These are phyloP conservation scores for Ascochyta lentis DNA, from an alignment of 2,329 filamentous ascomycete genomes.

Conservation along the genomic window DNA sequence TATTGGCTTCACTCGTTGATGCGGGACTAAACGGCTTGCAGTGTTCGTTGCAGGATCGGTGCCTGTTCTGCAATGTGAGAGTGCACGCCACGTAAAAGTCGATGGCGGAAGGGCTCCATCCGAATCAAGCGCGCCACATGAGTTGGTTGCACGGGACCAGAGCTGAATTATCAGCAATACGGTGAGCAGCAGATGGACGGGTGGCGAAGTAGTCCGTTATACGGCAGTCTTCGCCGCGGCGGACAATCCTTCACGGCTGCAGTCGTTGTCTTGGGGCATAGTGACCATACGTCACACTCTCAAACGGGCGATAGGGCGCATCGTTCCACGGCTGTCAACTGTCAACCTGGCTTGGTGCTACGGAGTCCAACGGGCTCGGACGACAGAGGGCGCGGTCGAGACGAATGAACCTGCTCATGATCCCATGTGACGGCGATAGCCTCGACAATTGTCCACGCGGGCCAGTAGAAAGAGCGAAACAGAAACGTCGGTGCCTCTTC, in stretches of 20 bases:
- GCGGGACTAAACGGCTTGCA: neutral
- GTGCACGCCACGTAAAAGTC: neutral
- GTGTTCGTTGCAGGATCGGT: neutral
- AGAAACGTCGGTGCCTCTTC: constrained; percentile 16
- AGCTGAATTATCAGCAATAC: neutral
- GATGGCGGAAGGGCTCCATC: neutral
- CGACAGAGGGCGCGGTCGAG: neutral
- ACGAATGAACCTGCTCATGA: neutral
- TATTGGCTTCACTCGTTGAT: neutral
- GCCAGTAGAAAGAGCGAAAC: constrained; percentile 15
- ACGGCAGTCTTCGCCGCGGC: neutral
- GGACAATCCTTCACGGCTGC: neutral
- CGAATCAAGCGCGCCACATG: neutral
- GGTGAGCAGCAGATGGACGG: neutral
- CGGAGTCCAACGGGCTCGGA: constrained; percentile 3
- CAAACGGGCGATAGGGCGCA: neutral
- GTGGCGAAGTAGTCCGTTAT: neutral
- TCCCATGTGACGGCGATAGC: constrained; percentile 13
- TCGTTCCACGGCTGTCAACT: constrained; percentile 27
- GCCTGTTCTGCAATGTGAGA: neutral
- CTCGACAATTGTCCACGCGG: constrained; percentile 10
- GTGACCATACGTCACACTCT: neutral
- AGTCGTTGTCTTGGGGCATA: neutral
- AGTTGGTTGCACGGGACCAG: constrained; percentile 3
- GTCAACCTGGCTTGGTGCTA: constrained; percentile 27